Evolutionary conservation across 2,329 filamentous ascomycete species (phyloP), one percentile per base, ranked within the genome.

Genomic region (Incumbomyces lentus): DNA sequence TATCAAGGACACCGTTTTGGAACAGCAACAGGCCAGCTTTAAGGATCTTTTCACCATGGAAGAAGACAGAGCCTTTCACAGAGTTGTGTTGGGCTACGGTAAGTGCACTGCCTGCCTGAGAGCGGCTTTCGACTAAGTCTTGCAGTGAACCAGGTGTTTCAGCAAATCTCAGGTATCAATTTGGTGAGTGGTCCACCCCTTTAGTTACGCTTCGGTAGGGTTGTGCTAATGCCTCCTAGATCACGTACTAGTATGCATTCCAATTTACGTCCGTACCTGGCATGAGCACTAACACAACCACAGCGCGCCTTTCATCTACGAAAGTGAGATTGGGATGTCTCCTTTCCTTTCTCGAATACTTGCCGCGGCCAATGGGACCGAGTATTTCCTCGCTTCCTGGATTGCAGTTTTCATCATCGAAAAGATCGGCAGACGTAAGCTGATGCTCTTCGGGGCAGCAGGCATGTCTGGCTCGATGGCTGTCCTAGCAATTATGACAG

Each of bases 361-460:
- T 11, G 70, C 73, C 16, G 73, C 71, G 6, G 67, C 64, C 53
- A 74, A 75, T 49, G 72, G 72, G 34, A 74, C 72, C 1, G 71
- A 73, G 49, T 75, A 75, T 56, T 75, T 75, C 52, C 47, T 73
- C 35, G 70, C 71, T 2, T 74, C 71, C 1, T 69, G 66, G 60
- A 60, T 75, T 30, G 67, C 72, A 4, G 66, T 75, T 31, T 73
- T 73, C 50, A 68, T 68, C 8, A 69, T 74, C 46, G 72, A 75
- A 55, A 67, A 64, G 44, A 61, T 72, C 39, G 72, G 72, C 13
- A 68, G 84, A 29, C 74, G 83, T 16, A 75, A 76, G 58, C 73
- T 87, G 51, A 86, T 88, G 81, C 65, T 87, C 14, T 78, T 85
- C 52, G 84, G 83, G 46, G 79, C 79, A 0, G 65, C 75, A 29